phyloP scores from a whole-genome alignment of 257 asterid genomes.

The Oldenlandia corymbosa region DNA sequence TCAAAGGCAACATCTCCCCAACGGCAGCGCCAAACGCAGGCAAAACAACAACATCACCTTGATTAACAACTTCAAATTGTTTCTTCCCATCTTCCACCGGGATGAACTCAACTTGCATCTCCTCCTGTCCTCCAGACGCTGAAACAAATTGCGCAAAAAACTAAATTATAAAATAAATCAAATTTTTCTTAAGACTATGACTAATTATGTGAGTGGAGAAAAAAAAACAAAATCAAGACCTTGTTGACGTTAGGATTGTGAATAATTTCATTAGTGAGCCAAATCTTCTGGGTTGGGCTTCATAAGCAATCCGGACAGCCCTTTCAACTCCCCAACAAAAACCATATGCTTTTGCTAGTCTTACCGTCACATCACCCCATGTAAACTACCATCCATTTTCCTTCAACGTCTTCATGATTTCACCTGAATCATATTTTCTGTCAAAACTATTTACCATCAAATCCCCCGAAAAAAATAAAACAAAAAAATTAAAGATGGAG shows the following conservation, averaged over 20 bases:
- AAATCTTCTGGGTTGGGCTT: constrained; percentile 81
- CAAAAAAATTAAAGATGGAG: too few relatives aligned
- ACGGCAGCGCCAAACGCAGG: constrained; percentile 99
- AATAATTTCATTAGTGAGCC: constrained; percentile 91
- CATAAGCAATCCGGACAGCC: constrained; percentile 97
- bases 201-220: too few relatives aligned
- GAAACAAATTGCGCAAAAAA: too few relatives aligned
- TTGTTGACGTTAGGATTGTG: constrained; percentile 95
- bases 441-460: neutral
- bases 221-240: constrained; percentile 34
- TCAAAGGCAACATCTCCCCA: constrained; percentile 79
- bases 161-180: too few relatives aligned
- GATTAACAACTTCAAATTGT: constrained; percentile 59
- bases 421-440: constrained; percentile 65
- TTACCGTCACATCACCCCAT: constrained; percentile 87
- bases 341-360: constrained; percentile 93
- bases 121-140: constrained; percentile 86
- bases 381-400: constrained; percentile 72
- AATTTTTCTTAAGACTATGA: neutral
- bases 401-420: constrained; percentile 71
- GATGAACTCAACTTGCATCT: constrained; percentile 59
- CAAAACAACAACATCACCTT: constrained; percentile 84
- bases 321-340: constrained; percentile 99
- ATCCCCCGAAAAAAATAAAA: neutral
- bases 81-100: constrained; percentile 63